Evolutionary conservation across 1,139 yeast genomes (phyloP).

Genomic region (Yamadazyma membranifaciens): DNA sequence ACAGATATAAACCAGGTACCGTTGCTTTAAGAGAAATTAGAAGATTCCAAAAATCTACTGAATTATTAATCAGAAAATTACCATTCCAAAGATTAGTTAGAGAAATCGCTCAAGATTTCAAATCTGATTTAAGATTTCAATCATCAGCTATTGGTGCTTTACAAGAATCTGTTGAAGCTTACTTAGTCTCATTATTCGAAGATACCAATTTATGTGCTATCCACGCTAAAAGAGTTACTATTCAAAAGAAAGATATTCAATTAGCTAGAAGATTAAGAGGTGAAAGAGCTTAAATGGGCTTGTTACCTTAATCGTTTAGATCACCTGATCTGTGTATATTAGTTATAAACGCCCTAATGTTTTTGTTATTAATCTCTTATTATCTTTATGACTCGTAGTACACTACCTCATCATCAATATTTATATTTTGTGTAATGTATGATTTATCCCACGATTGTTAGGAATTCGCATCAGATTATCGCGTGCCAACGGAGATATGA

Average conservation of each 20-base stretch:
- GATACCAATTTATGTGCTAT: conserved; percentile 99
- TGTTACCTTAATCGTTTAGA: not conserved
- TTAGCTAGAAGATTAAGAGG: conserved; percentile 99
- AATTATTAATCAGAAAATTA: conserved; percentile 92
- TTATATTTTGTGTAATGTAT: too few relatives aligned
- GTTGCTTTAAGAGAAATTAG: conserved; percentile 99
- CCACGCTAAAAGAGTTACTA: conserved; percentile 99
- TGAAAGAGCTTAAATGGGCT: conserved; percentile 79
- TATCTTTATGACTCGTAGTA: too few relatives aligned
- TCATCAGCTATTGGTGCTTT: conserved; percentile 98
- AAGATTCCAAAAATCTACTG: conserved; percentile 98
- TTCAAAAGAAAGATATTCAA: conserved; percentile 98
- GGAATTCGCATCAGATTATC: too few relatives aligned
- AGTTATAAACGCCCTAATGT: not conserved
- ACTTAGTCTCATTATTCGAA: conserved; percentile 85
- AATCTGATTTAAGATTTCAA: conserved; percentile 97
- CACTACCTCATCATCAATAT: too few relatives aligned
- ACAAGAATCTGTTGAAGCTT: conserved; percentile 98
- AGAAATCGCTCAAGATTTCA: conserved; percentile 97
- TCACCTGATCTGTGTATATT: not conserved
- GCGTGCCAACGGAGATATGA: not conserved
- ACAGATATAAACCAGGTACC: conserved; percentile 99
- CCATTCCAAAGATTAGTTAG: conserved; percentile 99
- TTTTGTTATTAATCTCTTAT: too few relatives aligned
- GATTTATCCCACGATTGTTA: too few relatives aligned